Evolutionary conservation across 257 asterid species (phyloP).

Genomic region (Linaria vulgaris): DNA sequence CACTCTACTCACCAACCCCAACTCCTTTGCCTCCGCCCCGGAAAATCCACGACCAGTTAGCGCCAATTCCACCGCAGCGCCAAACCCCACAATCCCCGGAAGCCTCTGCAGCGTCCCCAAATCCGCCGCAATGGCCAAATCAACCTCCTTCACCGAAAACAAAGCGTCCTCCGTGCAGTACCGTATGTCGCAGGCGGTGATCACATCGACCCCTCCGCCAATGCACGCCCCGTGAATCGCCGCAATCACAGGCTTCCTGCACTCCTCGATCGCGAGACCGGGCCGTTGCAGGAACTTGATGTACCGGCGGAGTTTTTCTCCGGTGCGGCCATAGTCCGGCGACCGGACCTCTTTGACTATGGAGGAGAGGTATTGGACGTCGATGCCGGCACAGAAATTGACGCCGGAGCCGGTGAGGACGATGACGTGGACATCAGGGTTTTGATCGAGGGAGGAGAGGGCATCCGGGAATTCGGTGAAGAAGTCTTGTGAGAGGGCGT

Average conservation of each 20-base stretch:
- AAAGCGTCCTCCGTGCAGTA: constrained; percentile 50
- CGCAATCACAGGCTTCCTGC: constrained; percentile 87
- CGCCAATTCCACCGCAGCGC: constrained; percentile 81
- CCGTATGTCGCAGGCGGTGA: constrained; percentile 85
- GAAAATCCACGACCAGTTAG: constrained; percentile 69
- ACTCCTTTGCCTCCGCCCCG: constrained; percentile 69
- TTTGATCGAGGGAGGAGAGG: constrained; percentile 57
- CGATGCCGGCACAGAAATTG: constrained; percentile 87
- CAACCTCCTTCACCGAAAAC: constrained; percentile 87
- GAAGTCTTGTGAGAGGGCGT: constrained; percentile 73
- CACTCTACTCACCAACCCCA: constrained; percentile 63
- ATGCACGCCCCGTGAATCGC: constrained; percentile 82
- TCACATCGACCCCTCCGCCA: constrained; percentile 79
- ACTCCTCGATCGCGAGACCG: constrained; percentile 71
- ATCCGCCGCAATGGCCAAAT: constrained; percentile 79
- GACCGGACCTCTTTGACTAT: constrained; percentile 1
- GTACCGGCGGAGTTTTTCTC: constrained; percentile 60
- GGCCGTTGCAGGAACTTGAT: constrained; percentile 66
- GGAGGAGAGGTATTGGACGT: constrained; percentile 38
- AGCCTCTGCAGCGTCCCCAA: constrained; percentile 93
- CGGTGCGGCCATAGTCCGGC: constrained; percentile 49
- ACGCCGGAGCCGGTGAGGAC: constrained; percentile 66
- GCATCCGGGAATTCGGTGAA: constrained; percentile 80
- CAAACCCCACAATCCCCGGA: constrained; percentile 78
- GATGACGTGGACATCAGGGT: constrained; percentile 61